Percentiles rank a stretch among this genome's conserved stretches.
These are phyloP conservation scores for Hirsutella thompsonii DNA, from an alignment of 2,329 filamentous ascomycete genomes.

Conservation along the genomic window DNA sequence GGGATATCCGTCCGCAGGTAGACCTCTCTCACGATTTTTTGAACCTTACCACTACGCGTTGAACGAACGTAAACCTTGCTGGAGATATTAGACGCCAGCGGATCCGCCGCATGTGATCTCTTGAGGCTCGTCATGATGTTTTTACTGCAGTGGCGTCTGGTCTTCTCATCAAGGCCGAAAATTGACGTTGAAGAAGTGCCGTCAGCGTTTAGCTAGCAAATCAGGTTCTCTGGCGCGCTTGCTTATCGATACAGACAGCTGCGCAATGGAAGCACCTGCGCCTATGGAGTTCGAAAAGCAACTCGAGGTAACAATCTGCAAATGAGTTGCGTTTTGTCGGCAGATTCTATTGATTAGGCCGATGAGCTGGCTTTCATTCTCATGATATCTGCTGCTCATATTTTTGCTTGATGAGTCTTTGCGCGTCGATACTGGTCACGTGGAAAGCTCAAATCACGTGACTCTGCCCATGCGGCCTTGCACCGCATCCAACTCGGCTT, in stretches of 20 bases:
- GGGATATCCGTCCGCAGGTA: constrained; percentile 95
- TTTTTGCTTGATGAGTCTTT: no score
- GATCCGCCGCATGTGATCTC: constrained; percentile 37
- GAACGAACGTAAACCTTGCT: constrained; percentile 95
- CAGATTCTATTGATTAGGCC: no score
- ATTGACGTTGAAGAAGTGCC: constrained; percentile 9
- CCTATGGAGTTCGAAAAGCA: no score
- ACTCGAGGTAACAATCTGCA: no score
- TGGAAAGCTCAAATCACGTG: no score
- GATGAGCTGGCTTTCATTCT: no score
- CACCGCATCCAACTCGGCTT: no score
- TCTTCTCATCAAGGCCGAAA: neutral
- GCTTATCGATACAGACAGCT: constrained; percentile 17
- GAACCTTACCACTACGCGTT: constrained; percentile 90
- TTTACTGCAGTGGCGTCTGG: neutral
- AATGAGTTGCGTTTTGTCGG: no score
- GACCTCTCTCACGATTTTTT: constrained; percentile 95
- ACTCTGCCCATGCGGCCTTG: no score
- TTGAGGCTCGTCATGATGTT: constrained; percentile 53
- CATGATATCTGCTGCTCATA: no score
- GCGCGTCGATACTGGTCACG: no score
- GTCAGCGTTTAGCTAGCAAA: constrained; percentile 8
- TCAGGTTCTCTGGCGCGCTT: constrained; percentile 11
- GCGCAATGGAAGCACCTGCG: no score
- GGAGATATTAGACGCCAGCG: constrained; percentile 60